Conservation (phyloP, 805 yeast species). For the Lipomyces starkeyi region DNA sequence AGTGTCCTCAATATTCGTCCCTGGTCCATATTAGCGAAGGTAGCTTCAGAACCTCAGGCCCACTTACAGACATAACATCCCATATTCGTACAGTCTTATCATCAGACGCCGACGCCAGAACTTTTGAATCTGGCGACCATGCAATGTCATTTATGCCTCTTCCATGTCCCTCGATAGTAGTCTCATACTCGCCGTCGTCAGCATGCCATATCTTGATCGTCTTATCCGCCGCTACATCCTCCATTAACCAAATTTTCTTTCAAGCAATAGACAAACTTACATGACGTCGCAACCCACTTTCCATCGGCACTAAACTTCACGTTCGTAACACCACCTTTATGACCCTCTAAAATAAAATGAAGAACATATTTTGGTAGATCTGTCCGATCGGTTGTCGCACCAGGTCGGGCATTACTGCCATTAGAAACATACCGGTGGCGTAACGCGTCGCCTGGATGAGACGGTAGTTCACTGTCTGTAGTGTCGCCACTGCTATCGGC, state of each 20-base stretch:
- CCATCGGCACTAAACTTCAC: constrained; percentile 33
- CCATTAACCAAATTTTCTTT: not conserved
- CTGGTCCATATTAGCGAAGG: constrained; percentile 1
- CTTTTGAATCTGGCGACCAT: constrained; percentile 76
- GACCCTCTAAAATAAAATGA: constrained; percentile 24
- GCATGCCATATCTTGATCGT: constrained; percentile 65
- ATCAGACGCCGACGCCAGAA: constrained; percentile 84
- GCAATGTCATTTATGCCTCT: constrained; percentile 75
- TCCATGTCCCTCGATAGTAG: constrained; percentile 59
- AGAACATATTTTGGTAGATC: constrained; percentile 18
- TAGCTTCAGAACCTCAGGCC: constrained; percentile 4
- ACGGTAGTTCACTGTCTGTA: constrained; percentile 31
- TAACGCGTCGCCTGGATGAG: constrained; percentile 26
- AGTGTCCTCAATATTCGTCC: constrained; percentile 50
- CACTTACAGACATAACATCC: constrained; percentile 58
- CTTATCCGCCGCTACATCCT: constrained; percentile 50
- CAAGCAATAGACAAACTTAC: constrained; percentile 14
- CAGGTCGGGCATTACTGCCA: not conserved
- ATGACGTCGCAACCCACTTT: constrained; percentile 35
- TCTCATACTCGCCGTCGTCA: constrained; percentile 48
- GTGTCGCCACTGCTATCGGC: constrained; percentile 28
- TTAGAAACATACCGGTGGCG: not conserved
- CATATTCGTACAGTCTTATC: constrained; percentile 81
- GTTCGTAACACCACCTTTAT: constrained; percentile 28
- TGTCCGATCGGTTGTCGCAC: not conserved